Conservation (phyloP, 1,284 basidiomycete genomes). For the Cryptococcus sp. region DNA sequence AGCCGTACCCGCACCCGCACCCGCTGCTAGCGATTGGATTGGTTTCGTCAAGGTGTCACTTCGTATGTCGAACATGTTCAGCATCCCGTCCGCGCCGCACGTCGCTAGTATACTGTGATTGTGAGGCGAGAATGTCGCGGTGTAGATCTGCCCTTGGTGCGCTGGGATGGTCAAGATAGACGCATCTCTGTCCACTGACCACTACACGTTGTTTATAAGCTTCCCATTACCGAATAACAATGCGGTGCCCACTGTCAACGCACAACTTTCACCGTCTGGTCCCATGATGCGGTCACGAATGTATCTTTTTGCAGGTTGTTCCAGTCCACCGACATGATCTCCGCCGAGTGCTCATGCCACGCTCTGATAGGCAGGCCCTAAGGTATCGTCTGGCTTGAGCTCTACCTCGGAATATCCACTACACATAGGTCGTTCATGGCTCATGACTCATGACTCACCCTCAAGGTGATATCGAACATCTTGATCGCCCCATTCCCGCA, state of each 20-base stretch:
- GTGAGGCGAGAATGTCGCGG: constrained; percentile 88
- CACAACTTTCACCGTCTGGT: constrained; percentile 85
- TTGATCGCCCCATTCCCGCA: constrained; percentile 90
- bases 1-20: neutral
- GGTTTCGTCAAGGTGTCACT: constrained; percentile 41
- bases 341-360: constrained; percentile 91
- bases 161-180: constrained; percentile 80
- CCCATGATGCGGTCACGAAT: constrained; percentile 90
- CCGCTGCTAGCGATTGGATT: constrained; percentile 10
- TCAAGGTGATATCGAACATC: constrained; percentile 86
- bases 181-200: constrained; percentile 77
- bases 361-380: constrained; percentile 68
- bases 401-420: too few relatives aligned
- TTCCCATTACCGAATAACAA: neutral
- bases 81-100: constrained; percentile 79
- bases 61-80: constrained; percentile 79
- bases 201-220: constrained; percentile 58
- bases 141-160: constrained; percentile 66
- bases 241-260: constrained; percentile 43
- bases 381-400: neutral
- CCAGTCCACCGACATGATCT: constrained; percentile 97
- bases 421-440: too few relatives aligned
- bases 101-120: constrained; percentile 77
- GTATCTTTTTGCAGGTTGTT: constrained; percentile 89
- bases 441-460: constrained; percentile 62